phyloP scores from a whole-genome alignment of 2,329 filamentous ascomycete species.

The Ceratocystis lukuohia region DNA sequence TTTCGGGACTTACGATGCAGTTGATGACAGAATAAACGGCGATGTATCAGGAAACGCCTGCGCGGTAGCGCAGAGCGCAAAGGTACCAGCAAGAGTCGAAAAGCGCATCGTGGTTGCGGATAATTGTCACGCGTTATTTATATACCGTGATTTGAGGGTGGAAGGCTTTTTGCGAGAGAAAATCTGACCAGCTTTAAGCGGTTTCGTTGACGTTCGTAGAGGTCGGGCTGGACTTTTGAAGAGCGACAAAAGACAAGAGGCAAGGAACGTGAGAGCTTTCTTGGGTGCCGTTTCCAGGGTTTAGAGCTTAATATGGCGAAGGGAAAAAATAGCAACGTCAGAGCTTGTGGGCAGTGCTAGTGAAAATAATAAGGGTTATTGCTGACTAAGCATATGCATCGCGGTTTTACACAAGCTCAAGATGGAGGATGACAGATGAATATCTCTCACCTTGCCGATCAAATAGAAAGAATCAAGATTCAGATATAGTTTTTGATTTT shows the following conservation, averaged over 20 bases:
- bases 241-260: neutral
- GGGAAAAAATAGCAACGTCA: neutral
- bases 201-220: neutral
- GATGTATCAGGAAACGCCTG: slow-evolving; percentile 74
- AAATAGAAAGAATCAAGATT: no score
- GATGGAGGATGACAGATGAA: no score
- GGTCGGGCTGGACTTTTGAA: neutral
- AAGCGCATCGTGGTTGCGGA: slow-evolving; percentile 37
- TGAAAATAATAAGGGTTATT: neutral
- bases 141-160: neutral
- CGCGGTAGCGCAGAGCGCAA: slow-evolving; percentile 44
- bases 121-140: neutral
- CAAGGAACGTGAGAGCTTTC: slow-evolving; percentile 4
- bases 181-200: neutral
- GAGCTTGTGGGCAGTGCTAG: slow-evolving; percentile 1
- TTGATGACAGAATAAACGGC: slow-evolving; percentile 81
- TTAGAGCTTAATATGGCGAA: neutral
- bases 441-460: no score
- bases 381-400: neutral
- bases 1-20: slow-evolving; percentile 50
- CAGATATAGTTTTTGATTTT: no score
- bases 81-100: slow-evolving; percentile 36
- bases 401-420: neutral
- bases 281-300: neutral
- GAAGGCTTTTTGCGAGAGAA: neutral